A percentile compares a stretch with the other conserved stretches of the same genome.
Conservation (phyloP, 2,329 filamentous ascomycete species). For the Monilinia aucupariae region DNA sequence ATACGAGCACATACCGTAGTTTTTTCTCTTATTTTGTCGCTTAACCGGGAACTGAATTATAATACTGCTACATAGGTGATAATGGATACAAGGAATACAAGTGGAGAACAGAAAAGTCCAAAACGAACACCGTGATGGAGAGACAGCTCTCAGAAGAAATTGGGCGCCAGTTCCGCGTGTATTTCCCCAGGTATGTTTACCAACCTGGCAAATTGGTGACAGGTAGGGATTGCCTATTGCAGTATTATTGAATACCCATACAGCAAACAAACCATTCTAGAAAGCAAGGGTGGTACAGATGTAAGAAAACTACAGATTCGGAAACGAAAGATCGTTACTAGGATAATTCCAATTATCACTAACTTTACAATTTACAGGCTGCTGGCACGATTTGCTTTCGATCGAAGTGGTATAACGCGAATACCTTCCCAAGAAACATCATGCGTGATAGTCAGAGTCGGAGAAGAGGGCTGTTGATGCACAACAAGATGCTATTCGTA, state of each 20-base stretch:
- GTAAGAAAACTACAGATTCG: constrained; percentile 39
- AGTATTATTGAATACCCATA: not conserved
- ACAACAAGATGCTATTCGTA: constrained; percentile 71
- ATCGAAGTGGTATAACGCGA: constrained; percentile 60
- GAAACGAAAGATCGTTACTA: not conserved
- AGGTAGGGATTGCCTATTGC: not conserved
- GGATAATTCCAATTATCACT: not conserved
- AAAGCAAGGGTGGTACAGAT: constrained; percentile 56
- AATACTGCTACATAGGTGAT: constrained; percentile 37
- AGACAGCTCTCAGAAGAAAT: constrained; percentile 27
- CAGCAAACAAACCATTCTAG: constrained; percentile 53
- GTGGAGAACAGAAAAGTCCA: constrained; percentile 35
- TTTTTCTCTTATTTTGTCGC: not conserved
- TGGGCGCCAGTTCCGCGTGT: constrained; percentile 59
- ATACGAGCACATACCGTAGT: constrained; percentile 11
- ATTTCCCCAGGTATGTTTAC: constrained; percentile 61
- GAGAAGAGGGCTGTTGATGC: constrained; percentile 70
- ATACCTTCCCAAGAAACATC: constrained; percentile 64
- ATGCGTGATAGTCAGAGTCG: constrained; percentile 72
- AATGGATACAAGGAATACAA: constrained; percentile 41
- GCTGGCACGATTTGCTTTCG: constrained; percentile 83
- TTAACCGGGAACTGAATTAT: constrained; percentile 16
- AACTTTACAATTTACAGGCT: constrained; percentile 38
- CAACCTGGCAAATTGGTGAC: not conserved
- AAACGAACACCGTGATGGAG: constrained; percentile 22